Percentiles rank a stretch among this genome's conserved stretches.
These are phyloP conservation scores for Globisporangium spinosum DNA, from an alignment of 352 stramenopile species.

Conservation along the genomic window DNA sequence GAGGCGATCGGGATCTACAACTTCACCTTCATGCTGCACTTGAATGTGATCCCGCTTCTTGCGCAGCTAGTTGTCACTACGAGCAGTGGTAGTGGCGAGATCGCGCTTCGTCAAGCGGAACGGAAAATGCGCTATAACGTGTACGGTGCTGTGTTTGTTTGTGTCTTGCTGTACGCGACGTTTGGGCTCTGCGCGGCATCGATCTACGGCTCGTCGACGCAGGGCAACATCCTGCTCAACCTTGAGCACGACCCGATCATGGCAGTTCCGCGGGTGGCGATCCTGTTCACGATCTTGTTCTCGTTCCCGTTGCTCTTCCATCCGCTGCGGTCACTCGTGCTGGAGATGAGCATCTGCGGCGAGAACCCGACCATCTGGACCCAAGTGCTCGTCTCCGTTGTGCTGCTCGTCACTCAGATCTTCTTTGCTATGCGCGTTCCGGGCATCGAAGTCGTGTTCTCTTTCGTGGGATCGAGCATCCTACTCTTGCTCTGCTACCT, in stretches of 20 bases:
- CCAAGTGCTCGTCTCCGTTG: conserved; percentile 37
- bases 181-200: conserved; percentile 58
- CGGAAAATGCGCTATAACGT: conserved; percentile 44
- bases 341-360: conserved; percentile 44
- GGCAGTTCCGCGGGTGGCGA: conserved; percentile 54
- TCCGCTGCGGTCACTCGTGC: conserved; percentile 56
- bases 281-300: conserved; percentile 70
- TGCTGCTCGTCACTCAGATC: conserved; percentile 44
- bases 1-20: conserved; percentile 80
- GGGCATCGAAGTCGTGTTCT: conserved; percentile 70
- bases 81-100: conserved; percentile 7
- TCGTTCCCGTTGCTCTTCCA: conserved; percentile 78
- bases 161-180: conserved; percentile 52
- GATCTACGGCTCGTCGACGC: conserved; percentile 56
- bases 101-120: conserved; percentile 23
- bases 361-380: conserved; percentile 17
- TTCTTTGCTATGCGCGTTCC: conserved; percentile 50
- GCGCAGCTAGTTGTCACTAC: conserved; percentile 42
- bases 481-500: conserved; percentile 72
- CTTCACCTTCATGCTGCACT: conserved; percentile 80
- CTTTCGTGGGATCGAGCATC: conserved; percentile 70
- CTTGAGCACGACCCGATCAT: conserved; percentile 71
- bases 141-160: conserved; percentile 38
- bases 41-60: conserved; percentile 75
- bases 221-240: conserved; percentile 80